Base-by-base conservation (phyloP, 495 filamentous ascomycete species). In the Penicillium macrosclerotiorum region DNA sequence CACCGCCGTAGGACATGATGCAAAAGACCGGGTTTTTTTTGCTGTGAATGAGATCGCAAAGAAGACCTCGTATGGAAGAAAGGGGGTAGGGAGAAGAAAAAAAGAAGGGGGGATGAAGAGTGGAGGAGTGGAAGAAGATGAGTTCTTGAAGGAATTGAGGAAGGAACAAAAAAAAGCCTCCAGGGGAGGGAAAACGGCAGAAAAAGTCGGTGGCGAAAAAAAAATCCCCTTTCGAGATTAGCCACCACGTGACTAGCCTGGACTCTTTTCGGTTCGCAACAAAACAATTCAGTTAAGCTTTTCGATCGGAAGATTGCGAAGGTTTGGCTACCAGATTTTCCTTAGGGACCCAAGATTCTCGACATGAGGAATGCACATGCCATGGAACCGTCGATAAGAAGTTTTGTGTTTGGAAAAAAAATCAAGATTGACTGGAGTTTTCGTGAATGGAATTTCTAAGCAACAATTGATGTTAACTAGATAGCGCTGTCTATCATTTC, bases 1-100 rank as follows among this genome's bases (percentile, higher is more conserved):
- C 84, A 57, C 84, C 85, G 55, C 85, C 81, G 80, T 87, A 89
- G 71, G 83, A 88, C 85, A 88, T 83, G 61, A 54, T 70, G 60
- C 51, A 35, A 38, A 7, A 12, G 60, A 49, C 65, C 48, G 39
- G 32, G 19, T 49, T 47, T 24, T 16, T 43, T 32, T 32, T 42
- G 1, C 8, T 33, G 20, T 5, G 8, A 8, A n/a, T 23, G 31
- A 44, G 22, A 24, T 26, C 0, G 20, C 37, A 47, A 45, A 33
- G 31, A 47, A 49, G 42, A 16, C 26, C 16, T 44, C 25, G 17
- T 42, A 46, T 45, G 46, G 13, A 45, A 49, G 39, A 40, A 43
- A 44, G 48, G 55, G 55, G 51, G 60, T 56, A 57, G 27, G 55
- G 55, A 52, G 60, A 57, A 57, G 27, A 37, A 55, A 48, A 55